Evolutionary conservation across 495 filamentous ascomycete genomes (phyloP).

Genomic region (Aspergillus sclerotioniger): DNA sequence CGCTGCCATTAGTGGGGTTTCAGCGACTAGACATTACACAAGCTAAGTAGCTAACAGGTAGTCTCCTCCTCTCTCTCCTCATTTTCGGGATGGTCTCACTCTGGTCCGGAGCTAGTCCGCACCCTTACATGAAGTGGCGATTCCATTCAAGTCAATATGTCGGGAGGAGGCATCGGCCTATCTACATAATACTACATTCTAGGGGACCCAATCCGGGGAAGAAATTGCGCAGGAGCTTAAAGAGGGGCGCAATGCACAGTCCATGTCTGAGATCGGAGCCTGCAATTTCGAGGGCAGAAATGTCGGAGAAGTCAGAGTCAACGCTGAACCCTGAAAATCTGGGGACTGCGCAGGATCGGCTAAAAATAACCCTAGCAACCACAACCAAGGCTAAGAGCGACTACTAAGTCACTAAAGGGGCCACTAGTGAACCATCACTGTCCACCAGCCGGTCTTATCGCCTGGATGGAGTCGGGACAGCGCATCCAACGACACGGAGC

Average conservation of each 20-base stretch:
- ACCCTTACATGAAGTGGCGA: slow-evolving; percentile 3
- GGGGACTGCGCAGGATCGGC: slow-evolving; percentile 7
- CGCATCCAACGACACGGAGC: not conserved
- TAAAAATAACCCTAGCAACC: slow-evolving; percentile 8
- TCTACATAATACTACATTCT: too few species aligned
- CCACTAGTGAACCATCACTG: not conserved
- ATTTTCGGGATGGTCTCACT: too few species aligned
- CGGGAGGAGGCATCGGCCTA: not conserved
- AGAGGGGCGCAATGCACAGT: too few species aligned
- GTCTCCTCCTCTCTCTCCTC: too few species aligned
- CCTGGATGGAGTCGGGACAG: not conserved
- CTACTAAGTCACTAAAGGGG: too few species aligned
- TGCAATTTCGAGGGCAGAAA: not conserved
- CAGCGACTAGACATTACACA: not conserved
- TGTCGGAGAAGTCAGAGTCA: too few species aligned
- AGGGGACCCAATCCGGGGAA: too few species aligned
- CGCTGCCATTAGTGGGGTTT: slow-evolving; percentile 13
- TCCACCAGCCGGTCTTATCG: not conserved
- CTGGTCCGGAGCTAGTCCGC: not conserved
- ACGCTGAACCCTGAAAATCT: slow-evolving; percentile 4
- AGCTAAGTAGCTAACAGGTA: not conserved
- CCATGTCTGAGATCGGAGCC: too few species aligned
- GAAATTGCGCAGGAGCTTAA: too few species aligned
- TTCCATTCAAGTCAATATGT: too few species aligned
- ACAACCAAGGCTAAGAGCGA: not conserved